A percentile compares a stretch with the other conserved stretches of the same genome.
These are phyloP conservation scores for Gossypium thurberi DNA, from an alignment of 345 rosid genomes.

Conservation along the genomic window DNA sequence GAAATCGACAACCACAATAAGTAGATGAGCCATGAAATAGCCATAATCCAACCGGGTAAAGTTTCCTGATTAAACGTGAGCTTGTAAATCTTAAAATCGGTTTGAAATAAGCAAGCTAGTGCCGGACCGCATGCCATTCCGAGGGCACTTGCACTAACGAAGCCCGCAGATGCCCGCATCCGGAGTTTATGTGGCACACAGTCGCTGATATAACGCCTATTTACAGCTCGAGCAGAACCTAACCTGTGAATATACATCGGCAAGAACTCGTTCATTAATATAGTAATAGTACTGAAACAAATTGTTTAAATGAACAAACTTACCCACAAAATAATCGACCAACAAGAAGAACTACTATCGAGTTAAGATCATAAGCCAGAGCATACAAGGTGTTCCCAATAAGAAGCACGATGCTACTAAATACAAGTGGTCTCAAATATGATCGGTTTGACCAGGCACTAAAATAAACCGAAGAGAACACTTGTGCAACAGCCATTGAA, in stretches of 20 bases:
- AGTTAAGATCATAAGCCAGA: slow-evolving; percentile 63
- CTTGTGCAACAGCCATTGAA: slow-evolving; percentile 81
- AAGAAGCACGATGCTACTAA: slow-evolving; percentile 64
- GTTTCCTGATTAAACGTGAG: slow-evolving; percentile 61
- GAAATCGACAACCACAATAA: slow-evolving; percentile 50
- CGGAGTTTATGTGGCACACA: slow-evolving; percentile 68
- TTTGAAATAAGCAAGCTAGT: slow-evolving; percentile 71
- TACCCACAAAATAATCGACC: slow-evolving; percentile 85
- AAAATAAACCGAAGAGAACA: slow-evolving; percentile 73
- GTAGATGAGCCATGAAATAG: slow-evolving; percentile 58
- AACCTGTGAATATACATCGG: slow-evolving; percentile 38
- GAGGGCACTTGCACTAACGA: slow-evolving; percentile 88
- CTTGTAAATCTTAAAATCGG: slow-evolving; percentile 52
- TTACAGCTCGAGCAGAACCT: slow-evolving; percentile 89
- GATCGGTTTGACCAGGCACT: slow-evolving; percentile 85
- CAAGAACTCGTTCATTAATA: slow-evolving; percentile 1
- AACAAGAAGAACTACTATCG: slow-evolving; percentile 48
- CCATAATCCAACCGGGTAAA: slow-evolving; percentile 80
- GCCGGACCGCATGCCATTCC: slow-evolving; percentile 96
- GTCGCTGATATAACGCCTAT: slow-evolving; percentile 74
- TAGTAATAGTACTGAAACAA: background rate
- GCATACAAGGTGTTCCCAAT: slow-evolving; percentile 64
- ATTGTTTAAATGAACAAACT: slow-evolving; percentile 20
- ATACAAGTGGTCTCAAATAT: slow-evolving; percentile 65
- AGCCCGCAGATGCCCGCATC: slow-evolving; percentile 77